Evolutionary conservation across 2,329 filamentous ascomycete genomes (phyloP).

Genomic region (Cladophialophora chaetospira): DNA sequence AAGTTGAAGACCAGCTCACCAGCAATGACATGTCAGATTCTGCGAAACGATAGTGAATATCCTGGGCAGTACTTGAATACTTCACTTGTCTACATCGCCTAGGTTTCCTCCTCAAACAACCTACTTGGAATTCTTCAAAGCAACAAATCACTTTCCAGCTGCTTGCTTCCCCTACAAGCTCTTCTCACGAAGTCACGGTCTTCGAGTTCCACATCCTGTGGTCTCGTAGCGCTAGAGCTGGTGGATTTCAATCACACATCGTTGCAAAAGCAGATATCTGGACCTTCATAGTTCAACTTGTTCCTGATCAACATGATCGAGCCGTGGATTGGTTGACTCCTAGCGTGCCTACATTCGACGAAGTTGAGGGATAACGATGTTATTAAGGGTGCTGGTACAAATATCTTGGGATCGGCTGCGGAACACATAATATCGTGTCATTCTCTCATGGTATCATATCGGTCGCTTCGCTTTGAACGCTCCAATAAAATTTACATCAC

Average conservation of each 20-base stretch:
- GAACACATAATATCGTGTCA: constrained; percentile 3
- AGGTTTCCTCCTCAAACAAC: too few relatives aligned
- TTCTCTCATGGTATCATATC: constrained; percentile 17
- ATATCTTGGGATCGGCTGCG: too few relatives aligned
- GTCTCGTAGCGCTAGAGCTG: constrained; percentile 29
- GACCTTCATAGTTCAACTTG: constrained; percentile 35
- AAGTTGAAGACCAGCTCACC: too few relatives aligned
- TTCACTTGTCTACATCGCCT: too few relatives aligned
- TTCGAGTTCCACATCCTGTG: constrained; percentile 29
- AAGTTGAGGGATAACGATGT: too few relatives aligned
- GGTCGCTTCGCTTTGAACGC: constrained; percentile 29
- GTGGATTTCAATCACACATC: constrained; percentile 29
- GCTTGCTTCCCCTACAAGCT: constrained; percentile 33
- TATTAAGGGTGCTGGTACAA: not conserved
- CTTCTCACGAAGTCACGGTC: constrained; percentile 31
- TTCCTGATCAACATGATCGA: constrained; percentile 15
- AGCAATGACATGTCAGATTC: too few relatives aligned
- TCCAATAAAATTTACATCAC: constrained; percentile 9
- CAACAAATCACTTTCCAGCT: constrained; percentile 35
- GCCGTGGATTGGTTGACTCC: constrained; percentile 34
- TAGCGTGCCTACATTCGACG: constrained; percentile 35
- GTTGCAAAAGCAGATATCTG: constrained; percentile 31
- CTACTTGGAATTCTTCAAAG: constrained; percentile 15
- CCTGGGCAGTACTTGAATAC: too few relatives aligned
- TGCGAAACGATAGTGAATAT: too few relatives aligned